Conservation (phyloP, 352 stramenopile genomes). For the Peronospora belbahrii region DNA sequence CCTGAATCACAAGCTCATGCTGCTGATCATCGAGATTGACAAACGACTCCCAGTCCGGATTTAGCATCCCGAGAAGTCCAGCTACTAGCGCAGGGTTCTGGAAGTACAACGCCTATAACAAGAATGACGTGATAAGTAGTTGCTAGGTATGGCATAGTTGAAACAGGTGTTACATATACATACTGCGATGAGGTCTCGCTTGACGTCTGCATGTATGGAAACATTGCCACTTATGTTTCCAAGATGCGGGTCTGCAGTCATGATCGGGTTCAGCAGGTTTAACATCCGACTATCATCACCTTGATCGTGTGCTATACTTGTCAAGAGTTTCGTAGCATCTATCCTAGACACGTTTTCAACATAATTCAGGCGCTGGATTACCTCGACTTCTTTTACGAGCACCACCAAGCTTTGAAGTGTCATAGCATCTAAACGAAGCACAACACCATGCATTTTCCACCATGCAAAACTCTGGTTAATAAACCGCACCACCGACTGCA, state of each 20-base stretch:
- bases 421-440: slow-evolving; percentile 33
- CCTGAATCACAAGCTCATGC: slow-evolving; percentile 10
- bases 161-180: background rate
- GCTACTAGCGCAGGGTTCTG: slow-evolving; percentile 41
- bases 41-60: slow-evolving; percentile 53
- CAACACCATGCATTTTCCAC: slow-evolving; percentile 21
- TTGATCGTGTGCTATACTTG: slow-evolving; percentile 23
- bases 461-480: slow-evolving; percentile 12
- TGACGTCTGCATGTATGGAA: slow-evolving; percentile 24
- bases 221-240: slow-evolving; percentile 17
- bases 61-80: slow-evolving; percentile 36
- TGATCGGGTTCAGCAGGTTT: slow-evolving; percentile 38
- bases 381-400: slow-evolving; percentile 38
- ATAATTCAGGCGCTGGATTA: slow-evolving; percentile 19
- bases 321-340: slow-evolving; percentile 11
- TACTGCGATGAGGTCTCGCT: slow-evolving; percentile 49
- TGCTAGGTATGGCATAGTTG: background rate
- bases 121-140: slow-evolving; percentile 1
- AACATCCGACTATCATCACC: slow-evolving; percentile 25
- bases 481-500: slow-evolving; percentile 27
- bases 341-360: background rate
- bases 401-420: slow-evolving; percentile 34
- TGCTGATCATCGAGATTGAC: slow-evolving; percentile 24
- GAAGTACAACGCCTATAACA: slow-evolving; percentile 48
- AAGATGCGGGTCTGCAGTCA: slow-evolving; percentile 33